These are phyloP conservation scores for Populus tremula DNA, from an alignment of 345 rosid genomes.

Conservation along the genomic window DNA sequence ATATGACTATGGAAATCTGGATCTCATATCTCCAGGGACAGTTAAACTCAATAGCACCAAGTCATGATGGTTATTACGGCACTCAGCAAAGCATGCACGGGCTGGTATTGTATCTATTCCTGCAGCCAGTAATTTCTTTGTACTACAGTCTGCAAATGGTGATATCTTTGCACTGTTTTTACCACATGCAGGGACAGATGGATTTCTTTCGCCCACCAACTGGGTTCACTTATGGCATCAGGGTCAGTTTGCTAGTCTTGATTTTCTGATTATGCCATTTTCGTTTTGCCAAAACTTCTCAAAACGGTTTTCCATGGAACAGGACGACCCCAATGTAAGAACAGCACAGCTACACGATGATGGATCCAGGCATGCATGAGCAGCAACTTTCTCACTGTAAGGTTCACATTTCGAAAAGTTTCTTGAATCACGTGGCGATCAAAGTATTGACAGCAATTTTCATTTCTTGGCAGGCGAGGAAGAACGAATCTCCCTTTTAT, in stretches of 20 bases:
- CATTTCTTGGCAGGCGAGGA: slow-evolving; percentile 7
- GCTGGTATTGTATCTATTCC: slow-evolving; percentile 35
- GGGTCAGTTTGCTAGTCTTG: slow-evolving; percentile 42
- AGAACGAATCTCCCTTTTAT: neutral
- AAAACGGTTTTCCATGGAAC: slow-evolving; percentile 16
- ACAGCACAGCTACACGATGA: slow-evolving; percentile 67
- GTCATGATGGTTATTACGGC: slow-evolving; percentile 52
- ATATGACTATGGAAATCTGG: slow-evolving; percentile 6
- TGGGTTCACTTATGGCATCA: slow-evolving; percentile 48
- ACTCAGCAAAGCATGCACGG: slow-evolving; percentile 57
- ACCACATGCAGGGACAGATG: slow-evolving; percentile 52
- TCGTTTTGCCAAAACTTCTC: neutral
- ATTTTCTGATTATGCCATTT: neutral
- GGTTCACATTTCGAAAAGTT: neutral
- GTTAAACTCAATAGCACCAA: slow-evolving; percentile 50
- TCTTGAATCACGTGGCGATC: neutral
- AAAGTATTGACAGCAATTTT: neutral
- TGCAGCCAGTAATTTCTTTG: neutral
- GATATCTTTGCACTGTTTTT: neutral
- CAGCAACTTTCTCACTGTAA: neutral
- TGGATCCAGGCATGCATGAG: slow-evolving; percentile 64
- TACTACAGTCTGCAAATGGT: neutral
- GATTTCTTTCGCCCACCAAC: slow-evolving; percentile 68
- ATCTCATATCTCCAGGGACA: slow-evolving; percentile 44
- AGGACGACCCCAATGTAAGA: slow-evolving; percentile 82